Evolutionary conservation across 306 rosid species (phyloP), one percentile per base, ranked within the genome.

Genomic region (Quercus variabilis): DNA sequence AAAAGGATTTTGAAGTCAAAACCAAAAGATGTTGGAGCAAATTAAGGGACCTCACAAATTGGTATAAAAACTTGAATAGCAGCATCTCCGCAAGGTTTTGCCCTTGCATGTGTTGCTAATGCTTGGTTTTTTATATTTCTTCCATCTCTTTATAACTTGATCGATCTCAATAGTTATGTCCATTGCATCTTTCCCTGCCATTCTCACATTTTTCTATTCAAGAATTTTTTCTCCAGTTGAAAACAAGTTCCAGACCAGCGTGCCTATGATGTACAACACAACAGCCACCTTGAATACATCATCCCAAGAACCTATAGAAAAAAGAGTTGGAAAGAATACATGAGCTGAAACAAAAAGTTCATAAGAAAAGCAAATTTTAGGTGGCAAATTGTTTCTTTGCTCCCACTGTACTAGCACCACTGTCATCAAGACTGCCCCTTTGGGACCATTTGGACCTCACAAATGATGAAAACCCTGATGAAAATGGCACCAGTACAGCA

Each of bases 261-360:
- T 90, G 83, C 99, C 98, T 6, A 93, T 71, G 74, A 93, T 15
- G 85, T 90, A 93, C 90, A 93, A 81, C 43, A 33, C 85, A 67
- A 96, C 97, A 30, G 97, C 87, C 64, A 93, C 97, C 89, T 96
- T 96, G 78, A 96, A 96, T 52, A 93, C 97, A 79, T 93, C 98
- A 63, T 93, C 88, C 96, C 99, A 96, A 76, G 98, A 91, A 76
- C 98, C 97, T 91, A 96, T 83, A 80, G 18, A 33, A 55, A 81
- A 57, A n/a, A 76, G 54, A 83, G 33, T 74, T 57, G 31, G 35
- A 2, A 62, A 62, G 77, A 55, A 41, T 69, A 74, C 33, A 25
- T 30, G 13, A 7, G 52, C 19, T 3, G 21, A 58, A 72, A 55
- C 31, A 60, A 19, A 26, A 15, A 35, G 21, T 74, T 41, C 1